Conservation (phyloP, 306 rosid genomes). For the Prunus mira region DNA sequence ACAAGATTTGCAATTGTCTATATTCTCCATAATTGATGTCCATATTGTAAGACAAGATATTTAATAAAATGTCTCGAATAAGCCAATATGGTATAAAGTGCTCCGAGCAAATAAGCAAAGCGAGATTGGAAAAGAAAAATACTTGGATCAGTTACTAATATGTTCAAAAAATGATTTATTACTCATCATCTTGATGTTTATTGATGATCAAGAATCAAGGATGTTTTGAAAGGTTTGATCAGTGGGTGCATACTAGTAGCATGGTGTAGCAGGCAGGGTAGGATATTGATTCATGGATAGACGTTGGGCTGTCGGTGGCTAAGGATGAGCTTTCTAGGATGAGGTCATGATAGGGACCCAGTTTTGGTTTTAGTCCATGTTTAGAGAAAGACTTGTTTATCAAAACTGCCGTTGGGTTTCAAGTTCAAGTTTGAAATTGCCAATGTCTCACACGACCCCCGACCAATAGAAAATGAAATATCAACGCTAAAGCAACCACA, state of each 20-base stretch:
- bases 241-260: neutral
- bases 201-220: neutral
- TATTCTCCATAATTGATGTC: too few relatives aligned
- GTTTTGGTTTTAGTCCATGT: neutral
- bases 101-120: too few relatives aligned
- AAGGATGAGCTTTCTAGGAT: conserved; percentile 3
- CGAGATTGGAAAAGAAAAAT: too few relatives aligned
- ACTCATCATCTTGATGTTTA: too few relatives aligned
- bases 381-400: neutral
- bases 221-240: neutral
- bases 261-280: neutral
- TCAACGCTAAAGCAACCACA: neutral
- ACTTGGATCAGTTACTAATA: too few relatives aligned
- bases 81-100: too few relatives aligned
- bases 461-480: conserved; percentile 5
- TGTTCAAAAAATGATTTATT: too few relatives aligned
- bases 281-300: neutral
- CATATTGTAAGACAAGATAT: too few relatives aligned
- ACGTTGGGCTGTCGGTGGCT: conserved; percentile 35
- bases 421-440: neutral
- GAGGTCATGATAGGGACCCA: neutral
- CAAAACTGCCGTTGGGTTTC: conserved; percentile 4
- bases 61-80: too few relatives aligned
- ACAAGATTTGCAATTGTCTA: too few relatives aligned
- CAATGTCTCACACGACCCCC: neutral